Evolutionary conservation across 2,329 filamentous ascomycete species (phyloP).

Genomic region (Colletotrichum sp.): DNA sequence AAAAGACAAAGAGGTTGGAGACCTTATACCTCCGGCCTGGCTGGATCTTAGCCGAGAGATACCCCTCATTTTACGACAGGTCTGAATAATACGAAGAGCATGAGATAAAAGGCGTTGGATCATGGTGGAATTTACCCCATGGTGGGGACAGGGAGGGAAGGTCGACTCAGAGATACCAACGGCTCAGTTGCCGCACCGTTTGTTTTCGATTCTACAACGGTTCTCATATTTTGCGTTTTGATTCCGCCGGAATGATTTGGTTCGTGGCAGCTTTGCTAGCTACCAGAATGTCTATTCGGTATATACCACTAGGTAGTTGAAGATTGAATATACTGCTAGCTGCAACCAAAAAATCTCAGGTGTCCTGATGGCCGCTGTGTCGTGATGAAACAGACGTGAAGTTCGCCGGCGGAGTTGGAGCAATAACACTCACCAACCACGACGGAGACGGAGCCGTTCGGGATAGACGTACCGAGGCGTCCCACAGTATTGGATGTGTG

Average conservation of each 20-base stretch:
- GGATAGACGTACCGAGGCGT: background rate
- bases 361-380: background rate
- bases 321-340: slow-evolving; percentile 13
- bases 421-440: accelerated
- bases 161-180: slow-evolving; percentile 18
- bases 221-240: slow-evolving; percentile 8
- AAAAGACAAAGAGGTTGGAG: background rate
- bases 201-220: slow-evolving; percentile 16
- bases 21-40: slow-evolving; percentile 16
- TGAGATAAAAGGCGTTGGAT: slow-evolving; percentile 3
- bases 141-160: background rate
- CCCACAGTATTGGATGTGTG: background rate
- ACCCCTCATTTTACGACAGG: slow-evolving; percentile 21
- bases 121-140: background rate
- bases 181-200: slow-evolving; percentile 15
- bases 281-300: slow-evolving; percentile 2
- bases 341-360: background rate
- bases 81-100: slow-evolving; percentile 9
- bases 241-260: background rate
- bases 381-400: background rate
- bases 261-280: background rate
- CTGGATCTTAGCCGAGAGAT: slow-evolving; percentile 24
- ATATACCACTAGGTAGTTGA: slow-evolving; percentile 2
- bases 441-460: background rate
- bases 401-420: background rate